A percentile compares a stretch with the other conserved stretches of the same genome.
phyloP scores from a whole-genome alignment of 2,329 filamentous ascomycete species.

The Geosmithia flava region DNA sequence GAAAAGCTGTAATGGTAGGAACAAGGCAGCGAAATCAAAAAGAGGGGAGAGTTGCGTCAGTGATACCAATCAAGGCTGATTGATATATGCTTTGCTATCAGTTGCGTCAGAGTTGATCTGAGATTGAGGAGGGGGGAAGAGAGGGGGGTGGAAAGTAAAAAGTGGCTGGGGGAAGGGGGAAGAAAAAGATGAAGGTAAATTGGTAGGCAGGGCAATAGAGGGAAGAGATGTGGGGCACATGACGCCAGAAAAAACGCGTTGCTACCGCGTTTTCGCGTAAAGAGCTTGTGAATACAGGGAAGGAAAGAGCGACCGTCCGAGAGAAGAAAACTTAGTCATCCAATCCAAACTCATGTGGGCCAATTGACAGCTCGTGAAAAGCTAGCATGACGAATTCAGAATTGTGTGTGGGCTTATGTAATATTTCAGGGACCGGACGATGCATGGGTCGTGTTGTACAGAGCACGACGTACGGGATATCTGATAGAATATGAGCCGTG shows the following conservation, averaged over 20 bases:
- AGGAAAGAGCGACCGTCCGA: no score
- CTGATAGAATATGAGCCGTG: no score
- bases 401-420: neutral
- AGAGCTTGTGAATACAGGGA: neutral
- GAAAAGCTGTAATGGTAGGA: neutral
- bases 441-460: no score
- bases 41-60: conserved; percentile 1
- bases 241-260: neutral
- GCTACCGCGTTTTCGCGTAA: neutral
- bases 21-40: neutral
- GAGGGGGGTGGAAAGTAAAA: neutral
- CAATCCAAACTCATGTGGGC: neutral
- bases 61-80: neutral
- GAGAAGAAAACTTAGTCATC: no score
- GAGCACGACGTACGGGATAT: no score
- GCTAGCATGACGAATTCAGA: neutral
- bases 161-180: neutral
- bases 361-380: neutral
- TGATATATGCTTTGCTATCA: neutral
- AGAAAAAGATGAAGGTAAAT: neutral
- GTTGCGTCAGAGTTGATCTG: neutral
- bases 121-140: neutral
- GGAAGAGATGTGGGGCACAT: neutral
- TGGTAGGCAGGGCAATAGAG: neutral
- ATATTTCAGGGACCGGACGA: no score